Evolutionary conservation across 805 yeast genomes (phyloP).

Genomic region (Saccharomycopsis amapae): DNA sequence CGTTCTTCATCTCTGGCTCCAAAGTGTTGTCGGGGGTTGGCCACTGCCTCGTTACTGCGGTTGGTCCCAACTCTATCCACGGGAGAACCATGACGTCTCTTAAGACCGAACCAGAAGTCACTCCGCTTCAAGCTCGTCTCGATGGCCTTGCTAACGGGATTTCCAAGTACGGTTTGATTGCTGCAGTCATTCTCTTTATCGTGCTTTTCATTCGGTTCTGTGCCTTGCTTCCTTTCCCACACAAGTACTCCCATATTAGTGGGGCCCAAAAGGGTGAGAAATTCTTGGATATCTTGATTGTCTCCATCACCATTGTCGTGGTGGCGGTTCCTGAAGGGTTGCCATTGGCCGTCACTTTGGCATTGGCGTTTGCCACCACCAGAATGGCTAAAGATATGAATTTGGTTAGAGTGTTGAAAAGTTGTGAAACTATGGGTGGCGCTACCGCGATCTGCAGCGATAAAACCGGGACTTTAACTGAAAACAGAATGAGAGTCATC

Average conservation of each 20-base stretch:
- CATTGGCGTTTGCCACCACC: slow-evolving; percentile 95
- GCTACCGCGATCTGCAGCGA: slow-evolving; percentile 97
- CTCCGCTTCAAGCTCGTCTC: slow-evolving; percentile 83
- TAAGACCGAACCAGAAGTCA: slow-evolving; percentile 66
- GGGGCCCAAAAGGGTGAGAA: slow-evolving; percentile 76
- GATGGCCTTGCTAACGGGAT: slow-evolving; percentile 84
- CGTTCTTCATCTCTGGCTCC: slow-evolving; percentile 89
- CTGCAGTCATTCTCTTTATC: slow-evolving; percentile 74
- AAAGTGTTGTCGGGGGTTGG: slow-evolving; percentile 82
- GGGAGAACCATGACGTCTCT: slow-evolving; percentile 87
- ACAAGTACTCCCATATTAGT: slow-evolving; percentile 36
- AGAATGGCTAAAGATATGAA: slow-evolving; percentile 97
- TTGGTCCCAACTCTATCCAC: slow-evolving; percentile 82
- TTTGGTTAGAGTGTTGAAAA: slow-evolving; percentile 83
- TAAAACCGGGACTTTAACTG: slow-evolving; percentile 95
- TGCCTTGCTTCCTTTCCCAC: slow-evolving; percentile 49
- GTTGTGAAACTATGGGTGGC: slow-evolving; percentile 98
- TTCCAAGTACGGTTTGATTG: slow-evolving; percentile 86
- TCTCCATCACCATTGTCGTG: slow-evolving; percentile 86
- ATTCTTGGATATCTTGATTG: slow-evolving; percentile 79
- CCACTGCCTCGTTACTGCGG: slow-evolving; percentile 77
- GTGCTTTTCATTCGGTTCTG: slow-evolving; percentile 73
- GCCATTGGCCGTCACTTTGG: slow-evolving; percentile 94
- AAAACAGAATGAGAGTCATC: slow-evolving; percentile 87
- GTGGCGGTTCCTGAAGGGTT: slow-evolving; percentile 99